Conservation (phyloP, 129 eudicot genomes). For the Flaveria bidentis region DNA sequence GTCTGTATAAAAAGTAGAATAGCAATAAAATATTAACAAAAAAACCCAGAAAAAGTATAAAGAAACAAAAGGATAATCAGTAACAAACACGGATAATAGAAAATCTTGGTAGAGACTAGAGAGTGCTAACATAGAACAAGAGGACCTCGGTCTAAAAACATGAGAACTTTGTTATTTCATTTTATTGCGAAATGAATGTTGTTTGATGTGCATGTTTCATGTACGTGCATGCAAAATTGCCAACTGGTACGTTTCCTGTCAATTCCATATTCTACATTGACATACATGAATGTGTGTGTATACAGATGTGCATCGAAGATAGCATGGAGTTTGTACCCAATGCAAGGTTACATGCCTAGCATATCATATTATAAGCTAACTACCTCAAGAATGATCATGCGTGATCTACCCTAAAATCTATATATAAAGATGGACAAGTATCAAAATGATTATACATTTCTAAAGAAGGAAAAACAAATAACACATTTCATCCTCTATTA, state of each 20-base stretch:
- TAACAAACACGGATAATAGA: not conserved
- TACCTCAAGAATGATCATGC: not conserved
- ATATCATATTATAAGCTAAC: not conserved
- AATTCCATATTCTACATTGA: not conserved
- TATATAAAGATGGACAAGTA: not conserved
- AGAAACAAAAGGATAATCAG: conserved; percentile 1
- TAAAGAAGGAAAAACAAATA: not conserved
- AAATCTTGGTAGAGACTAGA: not conserved
- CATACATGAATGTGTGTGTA: not conserved
- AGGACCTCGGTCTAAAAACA: conserved; percentile 2
- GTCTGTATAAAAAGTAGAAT: conserved; percentile 52
- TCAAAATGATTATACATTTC: not conserved
- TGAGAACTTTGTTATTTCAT: not conserved
- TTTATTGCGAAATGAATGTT: not conserved
- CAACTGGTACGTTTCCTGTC: not conserved
- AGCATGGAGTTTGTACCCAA: not conserved
- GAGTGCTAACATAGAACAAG: not conserved
- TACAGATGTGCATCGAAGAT: not conserved
- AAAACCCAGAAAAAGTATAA: not conserved
- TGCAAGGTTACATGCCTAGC: not conserved
- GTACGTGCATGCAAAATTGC: not conserved
- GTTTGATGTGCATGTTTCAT: not conserved
- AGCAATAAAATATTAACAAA: conserved; percentile 13
- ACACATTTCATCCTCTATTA: not conserved
- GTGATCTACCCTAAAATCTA: conserved; percentile 18